Conservation (phyloP, 1,284 basidiomycete species). For the Inonotus hispidus region DNA sequence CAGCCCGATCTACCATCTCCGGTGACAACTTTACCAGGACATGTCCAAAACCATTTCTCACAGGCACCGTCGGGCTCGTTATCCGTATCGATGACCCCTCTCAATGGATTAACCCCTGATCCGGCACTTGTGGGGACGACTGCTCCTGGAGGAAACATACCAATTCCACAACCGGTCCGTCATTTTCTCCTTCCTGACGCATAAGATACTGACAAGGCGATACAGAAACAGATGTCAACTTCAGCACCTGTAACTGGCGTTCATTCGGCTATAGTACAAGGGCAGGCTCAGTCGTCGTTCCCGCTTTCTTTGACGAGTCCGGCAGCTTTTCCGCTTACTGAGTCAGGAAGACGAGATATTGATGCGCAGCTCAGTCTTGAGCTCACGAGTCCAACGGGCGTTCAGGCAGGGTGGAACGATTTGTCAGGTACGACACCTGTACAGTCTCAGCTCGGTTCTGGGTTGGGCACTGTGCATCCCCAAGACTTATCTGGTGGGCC, state of each 20-base stretch:
- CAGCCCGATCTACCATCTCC: slow-evolving; percentile 8
- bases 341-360: neutral
- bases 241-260: slow-evolving; percentile 11
- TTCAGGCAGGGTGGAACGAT: neutral
- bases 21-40: slow-evolving; percentile 1
- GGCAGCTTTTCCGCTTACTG: neutral
- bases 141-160: neutral
- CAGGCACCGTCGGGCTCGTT: neutral
- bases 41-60: neutral
- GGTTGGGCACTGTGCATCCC: slow-evolving; percentile 13
- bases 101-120: neutral
- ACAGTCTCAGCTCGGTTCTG: neutral
- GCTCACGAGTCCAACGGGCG: neutral
- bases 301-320: neutral
- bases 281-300: slow-evolving; percentile 1
- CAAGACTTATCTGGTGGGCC: slow-evolving; percentile 8
- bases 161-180: slow-evolving; percentile 8
- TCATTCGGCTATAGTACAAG: slow-evolving; percentile 1
- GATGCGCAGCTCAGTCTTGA: slow-evolving; percentile 1
- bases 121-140: neutral
- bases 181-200: neutral
- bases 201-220: neutral
- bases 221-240: slow-evolving; percentile 9
- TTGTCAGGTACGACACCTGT: neutral
- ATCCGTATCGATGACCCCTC: slow-evolving; percentile 4